Conservation (phyloP, 2,329 filamentous ascomycete genomes). For the Ophiostoma sp. region DNA sequence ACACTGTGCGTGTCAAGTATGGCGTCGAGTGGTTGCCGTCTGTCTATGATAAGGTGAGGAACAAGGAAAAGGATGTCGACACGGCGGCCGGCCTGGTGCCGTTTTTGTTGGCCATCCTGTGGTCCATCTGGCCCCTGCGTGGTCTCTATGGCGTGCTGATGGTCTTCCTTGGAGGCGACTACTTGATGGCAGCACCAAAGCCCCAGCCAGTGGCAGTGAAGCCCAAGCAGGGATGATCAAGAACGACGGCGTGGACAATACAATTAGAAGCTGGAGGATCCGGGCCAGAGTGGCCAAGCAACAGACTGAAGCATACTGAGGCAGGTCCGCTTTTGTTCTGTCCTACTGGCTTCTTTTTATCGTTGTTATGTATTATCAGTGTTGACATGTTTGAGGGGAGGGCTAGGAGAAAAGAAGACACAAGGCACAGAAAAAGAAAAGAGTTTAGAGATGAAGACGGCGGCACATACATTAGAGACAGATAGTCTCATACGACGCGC, state of each 20-base stretch:
- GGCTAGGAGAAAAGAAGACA: too few species aligned
- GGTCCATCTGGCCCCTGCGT: constrained; percentile 39
- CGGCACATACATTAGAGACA: too few species aligned
- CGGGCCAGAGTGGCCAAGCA: too few species aligned
- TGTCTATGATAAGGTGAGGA: constrained; percentile 63
- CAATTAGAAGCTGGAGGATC: background rate
- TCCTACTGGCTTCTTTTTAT: too few species aligned
- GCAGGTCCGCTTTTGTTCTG: too few species aligned
- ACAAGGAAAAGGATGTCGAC: constrained; percentile 37
- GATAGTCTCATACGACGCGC: too few species aligned
- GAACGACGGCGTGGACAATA: background rate
- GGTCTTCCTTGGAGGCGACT: constrained; percentile 43
- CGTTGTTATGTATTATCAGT: too few species aligned
- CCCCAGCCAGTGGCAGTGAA: background rate
- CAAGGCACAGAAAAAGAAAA: too few species aligned
- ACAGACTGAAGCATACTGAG: too few species aligned
- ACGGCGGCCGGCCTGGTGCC: constrained; percentile 32
- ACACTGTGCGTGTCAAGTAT: constrained; percentile 53
- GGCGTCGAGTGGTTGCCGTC: constrained; percentile 53
- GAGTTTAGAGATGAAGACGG: too few species aligned
- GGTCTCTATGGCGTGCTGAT: constrained; percentile 45
- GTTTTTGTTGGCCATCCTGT: constrained; percentile 34
- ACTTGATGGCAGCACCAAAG: constrained; percentile 33
- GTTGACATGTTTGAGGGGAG: too few species aligned
- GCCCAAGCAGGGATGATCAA: background rate